A percentile compares a stretch with the other conserved stretches of the same genome.
Evolutionary conservation across 805 yeast species (phyloP).

Genomic region (Jamesozyma piceae): DNA sequence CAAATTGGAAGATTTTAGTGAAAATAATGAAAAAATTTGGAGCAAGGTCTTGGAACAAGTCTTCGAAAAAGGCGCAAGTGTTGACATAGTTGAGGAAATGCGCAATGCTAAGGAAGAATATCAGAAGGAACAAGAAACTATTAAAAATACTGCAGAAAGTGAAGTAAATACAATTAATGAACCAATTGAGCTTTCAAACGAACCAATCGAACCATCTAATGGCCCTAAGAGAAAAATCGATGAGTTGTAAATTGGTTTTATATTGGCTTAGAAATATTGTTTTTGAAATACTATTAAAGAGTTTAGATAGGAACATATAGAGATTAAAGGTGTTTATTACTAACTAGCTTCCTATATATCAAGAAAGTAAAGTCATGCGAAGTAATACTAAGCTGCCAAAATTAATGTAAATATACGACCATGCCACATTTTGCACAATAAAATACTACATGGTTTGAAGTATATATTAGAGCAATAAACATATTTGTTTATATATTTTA

Average conservation of each 20-base stretch:
- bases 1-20: conserved; percentile 53
- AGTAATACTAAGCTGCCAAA: too few species aligned
- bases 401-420: too few species aligned
- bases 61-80: conserved; percentile 36
- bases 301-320: too few species aligned
- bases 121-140: conserved; percentile 2
- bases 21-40: conserved; percentile 59
- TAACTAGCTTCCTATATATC: too few species aligned
- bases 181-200: neutral
- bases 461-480: too few species aligned
- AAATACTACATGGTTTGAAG: too few species aligned
- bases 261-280: too few species aligned
- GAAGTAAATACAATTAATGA: neutral
- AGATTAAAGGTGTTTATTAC: too few species aligned
- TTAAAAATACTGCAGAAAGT: neutral
- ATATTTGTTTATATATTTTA: too few species aligned
- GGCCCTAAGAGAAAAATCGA: conserved; percentile 12
- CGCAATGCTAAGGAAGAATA: conserved; percentile 22
- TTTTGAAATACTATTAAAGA: too few species aligned
- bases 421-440: too few species aligned
- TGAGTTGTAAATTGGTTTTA: conserved; percentile 2
- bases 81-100: conserved; percentile 36
- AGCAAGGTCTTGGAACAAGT: conserved; percentile 50
- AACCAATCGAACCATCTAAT: neutral
- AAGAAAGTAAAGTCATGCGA: too few species aligned